These are phyloP conservation scores for Candida ovalis DNA, from an alignment of 805 yeast genomes.

Conservation along the genomic window DNA sequence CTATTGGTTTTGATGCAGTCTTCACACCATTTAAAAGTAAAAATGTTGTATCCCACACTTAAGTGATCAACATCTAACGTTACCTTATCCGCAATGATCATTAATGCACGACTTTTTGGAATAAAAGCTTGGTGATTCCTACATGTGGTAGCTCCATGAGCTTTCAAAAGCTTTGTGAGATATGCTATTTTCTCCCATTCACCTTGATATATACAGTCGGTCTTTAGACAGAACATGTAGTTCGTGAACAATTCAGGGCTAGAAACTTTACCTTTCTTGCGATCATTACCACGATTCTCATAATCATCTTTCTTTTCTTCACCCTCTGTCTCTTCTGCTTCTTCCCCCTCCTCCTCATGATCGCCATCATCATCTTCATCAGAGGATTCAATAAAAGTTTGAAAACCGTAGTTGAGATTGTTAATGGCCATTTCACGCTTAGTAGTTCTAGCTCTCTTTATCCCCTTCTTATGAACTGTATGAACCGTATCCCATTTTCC, in stretches of 20 bases:
- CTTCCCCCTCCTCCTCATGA: not conserved
- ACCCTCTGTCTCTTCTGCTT: not conserved
- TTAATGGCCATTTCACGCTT: constrained; percentile 15
- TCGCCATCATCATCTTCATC: constrained; percentile 1
- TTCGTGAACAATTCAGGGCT: constrained; percentile 37
- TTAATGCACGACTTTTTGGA: constrained; percentile 16
- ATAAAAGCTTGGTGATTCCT: constrained; percentile 31
- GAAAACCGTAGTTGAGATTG: constrained; percentile 11
- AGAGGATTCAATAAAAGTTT: not conserved
- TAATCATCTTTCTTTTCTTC: constrained; percentile 1
- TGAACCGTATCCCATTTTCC: constrained; percentile 12
- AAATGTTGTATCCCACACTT: constrained; percentile 47
- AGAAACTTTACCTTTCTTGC: not conserved
- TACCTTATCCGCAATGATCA: constrained; percentile 35
- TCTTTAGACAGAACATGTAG: constrained; percentile 46
- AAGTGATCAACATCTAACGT: constrained; percentile 38
- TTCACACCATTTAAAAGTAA: constrained; percentile 68
- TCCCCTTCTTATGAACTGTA: constrained; percentile 23
- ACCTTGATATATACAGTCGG: constrained; percentile 40
- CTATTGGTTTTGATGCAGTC: constrained; percentile 49
- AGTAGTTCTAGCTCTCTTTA: constrained; percentile 20
- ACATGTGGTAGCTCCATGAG: constrained; percentile 48
- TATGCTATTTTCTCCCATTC: constrained; percentile 27
- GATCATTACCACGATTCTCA: not conserved
- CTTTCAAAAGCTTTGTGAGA: constrained; percentile 35